These are phyloP conservation scores for Cunninghamia lanceolata DNA, from an alignment of 75 land plant genomes.

Conservation along the genomic window DNA sequence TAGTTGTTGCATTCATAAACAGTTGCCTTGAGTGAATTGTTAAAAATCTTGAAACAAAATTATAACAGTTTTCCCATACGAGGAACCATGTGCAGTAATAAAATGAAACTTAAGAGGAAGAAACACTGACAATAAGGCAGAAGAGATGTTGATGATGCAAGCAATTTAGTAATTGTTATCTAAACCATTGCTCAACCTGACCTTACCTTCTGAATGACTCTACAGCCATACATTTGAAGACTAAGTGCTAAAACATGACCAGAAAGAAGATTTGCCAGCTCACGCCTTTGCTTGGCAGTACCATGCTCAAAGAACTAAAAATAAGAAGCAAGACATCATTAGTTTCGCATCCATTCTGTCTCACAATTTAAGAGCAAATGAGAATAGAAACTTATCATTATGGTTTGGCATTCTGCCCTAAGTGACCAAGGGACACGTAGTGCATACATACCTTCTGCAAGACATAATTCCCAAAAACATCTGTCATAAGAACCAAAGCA, in stretches of 20 bases:
- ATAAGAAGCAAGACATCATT: background rate
- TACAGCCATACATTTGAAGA: constrained; percentile 87
- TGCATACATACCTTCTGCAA: constrained; percentile 63
- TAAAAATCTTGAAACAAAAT: background rate
- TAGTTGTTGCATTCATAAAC: background rate
- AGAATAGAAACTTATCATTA: background rate
- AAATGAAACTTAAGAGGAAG: constrained; percentile 25
- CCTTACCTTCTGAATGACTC: constrained; percentile 81
- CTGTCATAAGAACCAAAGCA: constrained; percentile 90
- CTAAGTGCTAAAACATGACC: constrained; percentile 74
- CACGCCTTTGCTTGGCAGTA: constrained; percentile 44
- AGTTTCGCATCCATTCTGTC: background rate
- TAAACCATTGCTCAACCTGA: background rate
- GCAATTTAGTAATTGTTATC: background rate
- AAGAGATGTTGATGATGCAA: constrained; percentile 21
- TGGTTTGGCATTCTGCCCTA: background rate
- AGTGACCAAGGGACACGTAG: background rate
- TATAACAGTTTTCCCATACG: too few species aligned
- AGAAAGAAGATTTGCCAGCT: constrained; percentile 54
- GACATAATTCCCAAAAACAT: constrained; percentile 97
- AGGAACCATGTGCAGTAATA: too few species aligned
- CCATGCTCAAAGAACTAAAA: constrained; percentile 86
- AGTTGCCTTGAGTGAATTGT: background rate
- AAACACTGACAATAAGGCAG: constrained; percentile 29
- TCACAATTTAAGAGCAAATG: background rate